These are phyloP conservation scores for Boletus reticuloceps DNA, from an alignment of 768 basidiomycete genomes.

Conservation along the genomic window DNA sequence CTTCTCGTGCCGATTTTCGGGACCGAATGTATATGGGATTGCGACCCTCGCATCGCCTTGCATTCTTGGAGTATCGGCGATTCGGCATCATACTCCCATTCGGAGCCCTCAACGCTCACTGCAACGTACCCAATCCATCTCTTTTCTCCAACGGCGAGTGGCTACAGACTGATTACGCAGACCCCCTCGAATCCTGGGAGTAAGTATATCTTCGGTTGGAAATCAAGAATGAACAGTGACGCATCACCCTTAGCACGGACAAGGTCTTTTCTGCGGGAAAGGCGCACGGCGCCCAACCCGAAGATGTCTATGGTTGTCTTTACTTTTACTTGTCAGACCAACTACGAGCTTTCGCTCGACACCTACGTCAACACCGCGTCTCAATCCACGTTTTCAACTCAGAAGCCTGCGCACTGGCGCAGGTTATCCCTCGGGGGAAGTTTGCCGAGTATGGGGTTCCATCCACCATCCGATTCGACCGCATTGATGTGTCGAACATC, in stretches of 20 bases:
- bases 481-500: constrained; percentile 50
- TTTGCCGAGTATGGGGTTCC: constrained; percentile 21
- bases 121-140: constrained; percentile 42
- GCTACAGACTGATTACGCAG: constrained; percentile 39
- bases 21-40: constrained; percentile 41
- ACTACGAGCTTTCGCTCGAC: constrained; percentile 35
- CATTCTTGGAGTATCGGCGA: constrained; percentile 38
- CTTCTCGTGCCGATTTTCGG: constrained; percentile 38
- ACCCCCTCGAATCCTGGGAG: constrained; percentile 53
- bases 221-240: not conserved
- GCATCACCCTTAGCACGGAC: constrained; percentile 31
- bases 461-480: constrained; percentile 36
- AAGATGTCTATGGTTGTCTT: constrained; percentile 50
- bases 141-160: constrained; percentile 48
- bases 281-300: constrained; percentile 36
- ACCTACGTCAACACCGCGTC: constrained; percentile 34
- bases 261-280: constrained; percentile 39
- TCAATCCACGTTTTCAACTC: constrained; percentile 33
- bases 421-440: constrained; percentile 27
- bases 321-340: constrained; percentile 45
- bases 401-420: constrained; percentile 42
- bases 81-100: constrained; percentile 50
- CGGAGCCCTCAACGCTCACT: constrained; percentile 40
- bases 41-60: constrained; percentile 44
- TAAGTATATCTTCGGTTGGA: constrained; percentile 19